Base-by-base conservation (phyloP, 345 rosid genomes). In the Populus pruinosa region DNA sequence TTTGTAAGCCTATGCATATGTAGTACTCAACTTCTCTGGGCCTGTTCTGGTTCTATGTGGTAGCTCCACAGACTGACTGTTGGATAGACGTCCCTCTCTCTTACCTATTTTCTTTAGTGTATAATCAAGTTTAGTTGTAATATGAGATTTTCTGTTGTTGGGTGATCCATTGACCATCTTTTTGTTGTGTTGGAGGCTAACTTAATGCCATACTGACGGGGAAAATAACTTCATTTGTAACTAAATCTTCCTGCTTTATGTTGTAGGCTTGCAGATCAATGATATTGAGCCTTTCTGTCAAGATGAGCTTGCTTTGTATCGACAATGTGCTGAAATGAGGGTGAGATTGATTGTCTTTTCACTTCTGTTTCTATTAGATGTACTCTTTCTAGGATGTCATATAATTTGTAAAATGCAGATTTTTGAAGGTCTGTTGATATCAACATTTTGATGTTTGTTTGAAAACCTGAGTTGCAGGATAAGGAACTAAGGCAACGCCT, bases 201-300 rank as follows among this genome's bases (percentile, higher is more conserved):
- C 50, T 13, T 31, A 43, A 20, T 8, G 29, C 12, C 6, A 35
- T 53, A 35, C 17, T 13, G 7, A 55, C 12, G 14, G 71, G 71
- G 41, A 36, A 18, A 44, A 44, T 18, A 33, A 49, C 63, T 50
- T 71, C 63, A 62, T 38, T 11, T 21, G 50, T 50, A 41, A 70
- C 66, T 63, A 21, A 36, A 31, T 61, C 36, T 74, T 17, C 21
- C 55, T 74, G 27, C 68, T 80, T 25, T 74, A 31, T 69, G 64
- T 23, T 80, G 74, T 65, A 91, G 98, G 98, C 79, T 87, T 96
- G 87, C 98, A 93, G 77, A 83, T 93, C 85, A 92, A 93, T 81
- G 95, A 90, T 71, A 92, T 90, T 21, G 98, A 96, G 78, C 97
- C 98, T 18, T 96, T 96, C 84, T 92, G 96, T 79, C 97, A 93